phyloP scores from a whole-genome alignment of 345 rosid genomes.

The Murraya paniculata region DNA sequence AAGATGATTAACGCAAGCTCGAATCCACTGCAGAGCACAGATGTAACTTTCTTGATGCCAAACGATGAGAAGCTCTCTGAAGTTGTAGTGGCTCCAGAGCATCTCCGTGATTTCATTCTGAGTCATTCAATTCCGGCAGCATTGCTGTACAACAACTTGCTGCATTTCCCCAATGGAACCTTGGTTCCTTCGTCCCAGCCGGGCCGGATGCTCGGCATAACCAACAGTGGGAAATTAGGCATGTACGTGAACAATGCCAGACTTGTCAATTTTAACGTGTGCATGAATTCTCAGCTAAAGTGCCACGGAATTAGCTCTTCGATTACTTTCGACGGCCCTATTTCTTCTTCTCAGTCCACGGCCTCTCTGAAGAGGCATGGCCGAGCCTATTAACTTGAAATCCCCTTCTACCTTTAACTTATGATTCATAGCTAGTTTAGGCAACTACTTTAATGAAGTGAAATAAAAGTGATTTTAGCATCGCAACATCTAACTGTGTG shows the following conservation, averaged over 20 bases:
- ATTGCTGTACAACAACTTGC: conserved; percentile 17
- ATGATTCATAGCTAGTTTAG: neutral
- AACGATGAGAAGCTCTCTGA: conserved; percentile 25
- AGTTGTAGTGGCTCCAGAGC: conserved; percentile 6
- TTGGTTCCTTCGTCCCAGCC: conserved; percentile 28
- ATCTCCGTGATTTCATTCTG: conserved; percentile 33
- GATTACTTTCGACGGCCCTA: conserved; percentile 3
- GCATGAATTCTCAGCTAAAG: conserved; percentile 25
- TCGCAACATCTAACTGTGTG: neutral
- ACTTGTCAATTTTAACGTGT: conserved; percentile 33
- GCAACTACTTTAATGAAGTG: neutral
- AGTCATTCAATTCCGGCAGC: conserved; percentile 34
- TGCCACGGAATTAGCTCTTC: conserved; percentile 41
- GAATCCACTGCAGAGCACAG: conserved; percentile 7
- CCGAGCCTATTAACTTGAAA: neutral
- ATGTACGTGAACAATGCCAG: conserved; percentile 34
- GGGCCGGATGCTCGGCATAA: conserved; percentile 29
- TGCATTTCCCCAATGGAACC: conserved; percentile 41
- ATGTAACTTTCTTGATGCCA: conserved; percentile 38
- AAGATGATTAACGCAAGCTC: conserved; percentile 21
- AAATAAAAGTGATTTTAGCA: neutral
- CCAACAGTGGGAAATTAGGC: conserved; percentile 21
- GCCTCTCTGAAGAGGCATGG: neutral
- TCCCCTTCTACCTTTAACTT: neutral
- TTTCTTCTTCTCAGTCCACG: neutral